Evolutionary conservation across 2,329 filamentous ascomycete species (phyloP).

Genomic region (Aspergillus sojae): DNA sequence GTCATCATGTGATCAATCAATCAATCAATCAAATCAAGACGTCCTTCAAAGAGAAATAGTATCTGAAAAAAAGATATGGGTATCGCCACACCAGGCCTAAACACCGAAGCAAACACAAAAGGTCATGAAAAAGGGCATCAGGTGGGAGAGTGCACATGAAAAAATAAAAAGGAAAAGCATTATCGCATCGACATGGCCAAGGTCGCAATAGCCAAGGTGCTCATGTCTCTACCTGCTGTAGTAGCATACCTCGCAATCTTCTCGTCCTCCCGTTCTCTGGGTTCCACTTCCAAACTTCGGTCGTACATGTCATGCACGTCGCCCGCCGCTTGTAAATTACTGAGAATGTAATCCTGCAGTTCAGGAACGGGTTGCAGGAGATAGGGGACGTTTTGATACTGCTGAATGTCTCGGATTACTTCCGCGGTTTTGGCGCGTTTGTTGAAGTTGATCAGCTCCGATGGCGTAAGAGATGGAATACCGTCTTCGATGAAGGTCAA

Average conservation of each 20-base stretch:
- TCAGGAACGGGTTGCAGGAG: conserved; percentile 85
- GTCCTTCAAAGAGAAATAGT: conserved; percentile 18
- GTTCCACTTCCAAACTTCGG: conserved; percentile 89
- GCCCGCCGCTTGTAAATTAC: conserved; percentile 91
- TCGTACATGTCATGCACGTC: conserved; percentile 99
- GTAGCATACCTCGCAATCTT: conserved; percentile 91
- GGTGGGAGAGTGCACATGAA: conserved; percentile 7
- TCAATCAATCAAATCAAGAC: conserved; percentile 10
- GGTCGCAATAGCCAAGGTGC: conserved; percentile 36
- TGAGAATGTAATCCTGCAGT: conserved; percentile 93
- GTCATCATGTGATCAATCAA: conserved; percentile 29
- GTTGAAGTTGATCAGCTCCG: conserved; percentile 96
- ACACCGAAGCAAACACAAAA: conserved; percentile 9
- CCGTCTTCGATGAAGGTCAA: conserved; percentile 98
- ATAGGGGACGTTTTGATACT: conserved; percentile 98
- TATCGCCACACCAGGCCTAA: conserved; percentile 31
- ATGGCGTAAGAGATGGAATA: conserved; percentile 94
- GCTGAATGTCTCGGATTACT: conserved; percentile 97
- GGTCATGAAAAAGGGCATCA: conserved; percentile 10
- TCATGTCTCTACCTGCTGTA: conserved; percentile 36
- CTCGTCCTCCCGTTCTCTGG: conserved; percentile 94
- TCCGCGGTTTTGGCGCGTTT: conserved; percentile 98
- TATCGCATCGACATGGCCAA: conserved; percentile 37
- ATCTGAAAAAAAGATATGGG: conserved; percentile 30
- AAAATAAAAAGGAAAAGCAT: conserved; percentile 21